A percentile compares a stretch with the other conserved stretches of the same genome.
phyloP scores from a whole-genome alignment of 495 filamentous ascomycete species.

The Trichoderma orchidacearum region DNA sequence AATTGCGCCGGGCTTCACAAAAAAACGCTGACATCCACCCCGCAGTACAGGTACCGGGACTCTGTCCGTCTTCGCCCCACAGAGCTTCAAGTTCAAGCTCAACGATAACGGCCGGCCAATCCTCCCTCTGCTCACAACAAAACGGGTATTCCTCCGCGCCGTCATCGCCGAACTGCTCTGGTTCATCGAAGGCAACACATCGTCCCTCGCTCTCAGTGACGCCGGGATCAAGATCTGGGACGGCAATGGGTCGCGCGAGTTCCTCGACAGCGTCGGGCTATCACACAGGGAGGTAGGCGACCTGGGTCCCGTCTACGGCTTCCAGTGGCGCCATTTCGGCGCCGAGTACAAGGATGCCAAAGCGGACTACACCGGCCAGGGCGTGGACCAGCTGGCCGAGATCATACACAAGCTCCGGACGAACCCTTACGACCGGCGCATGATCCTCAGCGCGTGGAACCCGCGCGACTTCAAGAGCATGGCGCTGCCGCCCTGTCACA shows the following conservation, averaged over 20 bases:
- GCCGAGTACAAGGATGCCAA: slow-evolving; percentile 69
- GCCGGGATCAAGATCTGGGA: slow-evolving; percentile 95
- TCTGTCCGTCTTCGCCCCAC: slow-evolving; percentile 73
- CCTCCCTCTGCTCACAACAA: slow-evolving; percentile 88
- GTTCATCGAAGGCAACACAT: slow-evolving; percentile 81
- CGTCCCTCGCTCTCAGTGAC: slow-evolving; percentile 54
- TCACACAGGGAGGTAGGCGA: slow-evolving; percentile 70
- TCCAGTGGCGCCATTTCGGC: slow-evolving; percentile 98
- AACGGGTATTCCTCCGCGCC: slow-evolving; percentile 87
- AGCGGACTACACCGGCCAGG: slow-evolving; percentile 75
- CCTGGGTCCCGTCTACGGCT: slow-evolving; percentile 92
- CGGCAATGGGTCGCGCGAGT: slow-evolving; percentile 82
- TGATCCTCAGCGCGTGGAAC: slow-evolving; percentile 91
- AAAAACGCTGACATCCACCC: neutral
- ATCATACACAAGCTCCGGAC: slow-evolving; percentile 69
- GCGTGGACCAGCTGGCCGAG: slow-evolving; percentile 82
- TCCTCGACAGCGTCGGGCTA: slow-evolving; percentile 73
- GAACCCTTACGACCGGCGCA: slow-evolving; percentile 74
- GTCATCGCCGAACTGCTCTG: slow-evolving; percentile 90
- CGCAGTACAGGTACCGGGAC: slow-evolving; percentile 85
- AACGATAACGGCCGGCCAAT: slow-evolving; percentile 44
- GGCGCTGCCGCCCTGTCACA: slow-evolving; percentile 94
- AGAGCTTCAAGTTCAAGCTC: slow-evolving; percentile 74
- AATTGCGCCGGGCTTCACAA: no score
- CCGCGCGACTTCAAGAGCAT: slow-evolving; percentile 73